Conservation (phyloP, 1,139 yeast genomes). For the Protomyces lactucae-debilis region DNA sequence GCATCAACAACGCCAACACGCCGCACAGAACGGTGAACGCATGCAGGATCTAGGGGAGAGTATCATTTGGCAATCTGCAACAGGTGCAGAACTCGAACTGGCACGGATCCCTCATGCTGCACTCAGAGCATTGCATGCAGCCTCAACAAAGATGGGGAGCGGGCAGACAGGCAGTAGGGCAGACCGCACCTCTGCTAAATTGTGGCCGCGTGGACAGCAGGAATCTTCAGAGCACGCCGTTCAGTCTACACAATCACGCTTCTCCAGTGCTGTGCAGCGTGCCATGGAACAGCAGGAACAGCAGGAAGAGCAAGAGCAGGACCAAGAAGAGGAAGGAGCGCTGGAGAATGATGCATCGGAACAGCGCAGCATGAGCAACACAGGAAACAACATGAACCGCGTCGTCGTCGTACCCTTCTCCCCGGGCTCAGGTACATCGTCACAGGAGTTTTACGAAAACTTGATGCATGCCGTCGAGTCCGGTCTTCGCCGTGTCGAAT, state of each 20-base stretch:
- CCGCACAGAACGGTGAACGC: not conserved
- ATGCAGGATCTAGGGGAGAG: conserved; percentile 7
- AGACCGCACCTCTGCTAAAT: conserved; percentile 6
- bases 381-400: not conserved
- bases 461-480: conserved; percentile 15
- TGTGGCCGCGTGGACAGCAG: not conserved
- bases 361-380: not conserved
- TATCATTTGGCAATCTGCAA: conserved; percentile 21
- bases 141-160: not conserved
- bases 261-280: not conserved
- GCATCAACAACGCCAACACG: not conserved
- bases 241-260: not conserved
- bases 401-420: conserved; percentile 7
- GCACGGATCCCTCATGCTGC: conserved; percentile 20
- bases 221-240: not conserved
- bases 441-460: conserved; percentile 11
- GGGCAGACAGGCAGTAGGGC: not conserved
- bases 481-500: conserved; percentile 22
- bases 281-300: not conserved
- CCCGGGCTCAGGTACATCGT: not conserved
- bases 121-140: not conserved
- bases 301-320: conserved; percentile 31
- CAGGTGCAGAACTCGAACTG: conserved; percentile 15
- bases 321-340: not conserved
- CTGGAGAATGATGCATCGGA: not conserved